Base-by-base conservation (phyloP, 1,284 basidiomycete genomes). In the Xanthoconium separans region DNA sequence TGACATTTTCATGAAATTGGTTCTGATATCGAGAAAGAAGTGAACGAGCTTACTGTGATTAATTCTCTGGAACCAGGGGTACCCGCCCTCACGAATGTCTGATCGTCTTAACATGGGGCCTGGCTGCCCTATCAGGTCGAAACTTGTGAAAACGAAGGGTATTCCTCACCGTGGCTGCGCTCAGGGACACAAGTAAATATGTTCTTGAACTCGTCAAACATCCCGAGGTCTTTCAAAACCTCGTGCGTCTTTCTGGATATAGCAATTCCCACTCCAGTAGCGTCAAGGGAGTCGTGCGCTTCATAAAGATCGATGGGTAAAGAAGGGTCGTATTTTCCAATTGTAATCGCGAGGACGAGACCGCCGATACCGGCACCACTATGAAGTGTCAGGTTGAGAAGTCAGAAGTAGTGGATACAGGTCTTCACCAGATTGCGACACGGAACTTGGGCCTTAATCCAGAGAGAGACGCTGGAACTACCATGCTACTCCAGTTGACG, bases 11-110 rank as follows among this genome's bases (percentile, higher is more conserved):
- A n/a, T 55, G 36, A 24, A 40, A 15, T 2, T 3, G 3, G 33
- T 34, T 16, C 33, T 16, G 33, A 34, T 16, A 16, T 7, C 6
- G 33, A 15, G 33, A 34, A 34, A 34, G 7, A 16, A 16, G 13
- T 6, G 33, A 34, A 34, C 13, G 2, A 16, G 49, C 61, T 50
- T 44, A 67, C 61, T 2, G 18, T 12, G 36, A 7, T 8, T 16
- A 16, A 34, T 16, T 18, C 41, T 52, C 1, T 47, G 44, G 16
- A 47, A 67, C 65, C 65, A 65, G 12, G 9, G 1, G 12, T 64
- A 64, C 42, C 65, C 65, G 0, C 65, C 63, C 8, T 65, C 53
- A 0, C n/a, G 54, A n/a, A 60, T 57, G 36, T 65, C 63, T 9
- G 65, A 53, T 31, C 58, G 60, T 46, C 65, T 57, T 0, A 51